These are phyloP conservation scores for Saccharomyces hybrid DNA, from an alignment of 1,139 yeast species.

Conservation along the genomic window DNA sequence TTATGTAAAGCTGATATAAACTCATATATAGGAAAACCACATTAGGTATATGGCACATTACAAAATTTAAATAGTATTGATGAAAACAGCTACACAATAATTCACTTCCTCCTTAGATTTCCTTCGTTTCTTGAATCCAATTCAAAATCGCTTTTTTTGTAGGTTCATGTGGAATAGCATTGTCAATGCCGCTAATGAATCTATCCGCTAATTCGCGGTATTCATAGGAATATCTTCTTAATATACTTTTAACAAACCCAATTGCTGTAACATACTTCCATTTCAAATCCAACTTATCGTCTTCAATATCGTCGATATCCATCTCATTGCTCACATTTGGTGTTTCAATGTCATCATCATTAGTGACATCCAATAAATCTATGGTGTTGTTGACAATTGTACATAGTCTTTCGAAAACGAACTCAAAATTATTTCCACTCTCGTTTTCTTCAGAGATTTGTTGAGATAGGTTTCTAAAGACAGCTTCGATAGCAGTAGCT, in stretches of 20 bases:
- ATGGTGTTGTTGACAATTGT: conserved; percentile 35
- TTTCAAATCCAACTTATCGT: conserved; percentile 23
- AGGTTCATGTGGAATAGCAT: conserved; percentile 27
- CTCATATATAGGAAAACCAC: background rate
- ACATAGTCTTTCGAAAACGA: conserved; percentile 36
- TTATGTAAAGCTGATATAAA: background rate
- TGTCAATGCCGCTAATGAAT: conserved; percentile 19
- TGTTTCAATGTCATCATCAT: conserved; percentile 24
- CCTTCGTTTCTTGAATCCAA: conserved; percentile 33
- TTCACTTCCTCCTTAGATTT: conserved; percentile 14
- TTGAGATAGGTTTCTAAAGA: conserved; percentile 33
- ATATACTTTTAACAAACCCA: conserved; percentile 33
- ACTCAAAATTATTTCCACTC: conserved; percentile 28
- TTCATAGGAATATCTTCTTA: conserved; percentile 36
- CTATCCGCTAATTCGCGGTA: conserved; percentile 24
- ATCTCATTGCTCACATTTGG: conserved; percentile 28
- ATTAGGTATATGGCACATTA: background rate
- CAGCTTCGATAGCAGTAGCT: conserved; percentile 34
- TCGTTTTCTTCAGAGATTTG: conserved; percentile 16
- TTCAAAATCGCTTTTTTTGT: conserved; percentile 24
- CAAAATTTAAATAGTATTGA: background rate
- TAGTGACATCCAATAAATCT: conserved; percentile 23
- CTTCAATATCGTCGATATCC: conserved; percentile 11
- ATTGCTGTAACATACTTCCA: conserved; percentile 36
- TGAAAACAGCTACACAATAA: background rate